Base-by-base conservation (phyloP, 2,329 filamentous ascomycete genomes). In the Kalmusia sp. region DNA sequence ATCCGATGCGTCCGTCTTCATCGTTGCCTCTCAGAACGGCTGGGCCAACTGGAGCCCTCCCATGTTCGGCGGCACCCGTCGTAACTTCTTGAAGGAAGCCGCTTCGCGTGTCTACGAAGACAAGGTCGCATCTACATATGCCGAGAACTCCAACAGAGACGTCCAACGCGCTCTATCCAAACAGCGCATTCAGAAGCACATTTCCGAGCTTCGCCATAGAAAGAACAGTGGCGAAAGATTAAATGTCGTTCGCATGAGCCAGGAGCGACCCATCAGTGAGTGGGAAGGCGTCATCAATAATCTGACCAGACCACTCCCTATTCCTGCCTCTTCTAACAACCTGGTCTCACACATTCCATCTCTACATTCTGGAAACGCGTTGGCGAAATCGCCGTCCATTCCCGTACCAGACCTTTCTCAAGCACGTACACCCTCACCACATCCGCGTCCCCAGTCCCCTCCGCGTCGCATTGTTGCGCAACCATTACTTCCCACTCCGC, bases 71-170 rank as follows among this genome's bases (percentile, higher is more conserved):
- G 73, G 76, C 37, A 82, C 78, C 47, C 81, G 84, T 15, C 75
- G 77, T 11, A 80, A 77, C 3, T 88, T 88, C 69, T 76, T 88
- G 51, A 84, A 84, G 52, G 83, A 87, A 64, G 84, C 85, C 1
- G 79, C 87, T 27, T 79, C 82, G 1, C 81, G 83, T 19, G 78
- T 85, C 17, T 88, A 87, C 67, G 82, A 85, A 64, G 80, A 82
- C 55, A 77, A 76, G 57, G 74, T 79, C 38, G 72, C 71, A 15
- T 60, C 74, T 33, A 61, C 63, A 24, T 75, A 74, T 45, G 67
- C 71, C 12, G 64, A 55, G 28, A 70, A 61, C 51, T 69, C 68
- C 8, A 63, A 62, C 15, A 72, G 74, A 43, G 71, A 76, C 34
- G 66, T 75, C 6, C 63, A 71, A 38, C 69, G 71, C 39, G 72